Conservation (phyloP, 345 rosid genomes). For the Corchorus capsularis region DNA sequence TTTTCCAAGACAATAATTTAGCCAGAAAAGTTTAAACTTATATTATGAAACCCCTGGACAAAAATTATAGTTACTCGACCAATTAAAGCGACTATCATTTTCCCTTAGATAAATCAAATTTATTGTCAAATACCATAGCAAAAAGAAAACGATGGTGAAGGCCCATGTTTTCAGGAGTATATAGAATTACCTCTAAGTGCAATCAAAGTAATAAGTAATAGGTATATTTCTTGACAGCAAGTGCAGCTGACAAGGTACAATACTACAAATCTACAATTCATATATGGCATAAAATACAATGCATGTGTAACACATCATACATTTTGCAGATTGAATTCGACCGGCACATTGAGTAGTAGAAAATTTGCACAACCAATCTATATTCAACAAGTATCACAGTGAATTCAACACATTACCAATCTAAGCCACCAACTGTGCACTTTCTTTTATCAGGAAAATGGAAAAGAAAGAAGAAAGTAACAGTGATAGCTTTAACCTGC, state of each 20-base stretch:
- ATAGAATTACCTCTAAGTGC: background rate
- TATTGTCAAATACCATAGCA: background rate
- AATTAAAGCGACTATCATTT: background rate
- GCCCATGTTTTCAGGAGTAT: background rate
- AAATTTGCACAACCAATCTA: conserved; percentile 1
- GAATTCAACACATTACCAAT: background rate
- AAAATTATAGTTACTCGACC: background rate
- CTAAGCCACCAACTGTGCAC: background rate
- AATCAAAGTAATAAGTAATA: background rate
- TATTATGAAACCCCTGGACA: background rate
- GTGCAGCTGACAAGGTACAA: background rate
- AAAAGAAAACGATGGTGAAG: background rate
- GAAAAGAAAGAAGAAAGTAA: background rate
- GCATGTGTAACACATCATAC: background rate
- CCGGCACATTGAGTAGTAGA: background rate
- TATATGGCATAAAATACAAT: background rate
- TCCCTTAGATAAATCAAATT: background rate
- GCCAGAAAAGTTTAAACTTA: background rate
- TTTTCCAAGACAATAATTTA: background rate
- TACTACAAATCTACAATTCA: background rate
- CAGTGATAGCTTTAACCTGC: background rate
- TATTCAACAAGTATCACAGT: background rate
- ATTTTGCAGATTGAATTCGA: background rate
- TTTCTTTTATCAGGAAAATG: background rate
- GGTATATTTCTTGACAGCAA: background rate